Percentiles rank a stretch among this genome's conserved stretches.
Conservation (phyloP, 306 rosid genomes). For the Prunus fruticosa region DNA sequence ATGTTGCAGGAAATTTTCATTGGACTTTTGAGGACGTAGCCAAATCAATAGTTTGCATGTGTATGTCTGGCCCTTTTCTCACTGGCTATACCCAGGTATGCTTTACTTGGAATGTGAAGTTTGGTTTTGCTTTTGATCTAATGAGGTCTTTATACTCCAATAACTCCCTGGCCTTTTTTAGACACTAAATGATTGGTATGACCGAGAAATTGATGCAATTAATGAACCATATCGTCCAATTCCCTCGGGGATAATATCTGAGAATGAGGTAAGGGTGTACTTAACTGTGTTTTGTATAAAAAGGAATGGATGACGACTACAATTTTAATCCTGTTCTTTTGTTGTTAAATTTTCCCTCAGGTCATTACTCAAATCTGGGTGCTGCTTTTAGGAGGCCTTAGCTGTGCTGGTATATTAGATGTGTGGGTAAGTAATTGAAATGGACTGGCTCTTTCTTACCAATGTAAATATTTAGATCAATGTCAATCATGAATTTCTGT, state of each 20-base stretch:
- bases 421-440: slow-evolving; percentile 71
- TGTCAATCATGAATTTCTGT: slow-evolving; percentile 27
- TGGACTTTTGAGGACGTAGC: slow-evolving; percentile 87
- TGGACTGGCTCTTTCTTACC: background rate
- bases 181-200: slow-evolving; percentile 98
- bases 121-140: background rate
- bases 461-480: slow-evolving; percentile 15
- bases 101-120: background rate
- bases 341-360: slow-evolving; percentile 36
- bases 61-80: slow-evolving; percentile 94
- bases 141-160: slow-evolving; percentile 19
- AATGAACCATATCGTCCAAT: slow-evolving; percentile 98
- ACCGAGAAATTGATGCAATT: slow-evolving; percentile 94
- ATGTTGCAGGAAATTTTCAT: slow-evolving; percentile 77
- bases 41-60: slow-evolving; percentile 85
- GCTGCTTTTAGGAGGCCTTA: slow-evolving; percentile 85
- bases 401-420: slow-evolving; percentile 74
- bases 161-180: slow-evolving; percentile 25
- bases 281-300: slow-evolving; percentile 1
- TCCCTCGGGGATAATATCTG: slow-evolving; percentile 95
- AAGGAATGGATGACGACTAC: background rate
- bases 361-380: slow-evolving; percentile 96
- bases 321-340: slow-evolving; percentile 4
- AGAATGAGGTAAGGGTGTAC: slow-evolving; percentile 63
- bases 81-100: slow-evolving; percentile 92